phyloP scores from a whole-genome alignment of 257 asterid species.

The Primulina eburnea region DNA sequence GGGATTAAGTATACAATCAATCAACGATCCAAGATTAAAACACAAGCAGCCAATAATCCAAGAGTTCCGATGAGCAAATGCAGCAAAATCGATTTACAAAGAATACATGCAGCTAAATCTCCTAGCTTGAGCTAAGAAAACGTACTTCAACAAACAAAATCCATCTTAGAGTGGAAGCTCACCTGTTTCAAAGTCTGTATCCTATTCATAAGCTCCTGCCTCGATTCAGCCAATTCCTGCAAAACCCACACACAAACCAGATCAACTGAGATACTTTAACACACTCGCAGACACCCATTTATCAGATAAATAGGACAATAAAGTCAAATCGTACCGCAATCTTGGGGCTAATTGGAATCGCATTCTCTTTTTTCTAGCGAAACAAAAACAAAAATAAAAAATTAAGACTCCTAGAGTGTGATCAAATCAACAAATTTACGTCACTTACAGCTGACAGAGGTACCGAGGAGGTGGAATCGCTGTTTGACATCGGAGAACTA shows the following conservation, averaged over 20 bases:
- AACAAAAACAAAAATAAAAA: background rate
- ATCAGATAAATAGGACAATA: background rate
- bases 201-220: constrained; percentile 72
- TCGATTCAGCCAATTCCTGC: constrained; percentile 79
- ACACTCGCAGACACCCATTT: background rate
- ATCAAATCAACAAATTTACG: background rate
- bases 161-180: background rate
- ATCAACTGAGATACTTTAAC: background rate
- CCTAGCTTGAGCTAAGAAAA: background rate
- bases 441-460: constrained; percentile 40
- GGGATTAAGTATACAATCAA: background rate
- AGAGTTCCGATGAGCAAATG: background rate
- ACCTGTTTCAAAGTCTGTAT: constrained; percentile 87
- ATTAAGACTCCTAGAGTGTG: background rate
- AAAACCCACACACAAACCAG: constrained; percentile 17
- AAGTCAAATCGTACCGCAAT: constrained; percentile 48
- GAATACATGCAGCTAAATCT: background rate
- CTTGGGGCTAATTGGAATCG: constrained; percentile 56
- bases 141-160: background rate
- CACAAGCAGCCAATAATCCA: background rate
- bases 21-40: background rate
- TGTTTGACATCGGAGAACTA: constrained; percentile 41
- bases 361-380: constrained; percentile 61
- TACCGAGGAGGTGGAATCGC: constrained; percentile 41
- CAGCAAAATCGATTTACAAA: background rate